phyloP scores from a whole-genome alignment of 2,329 filamentous ascomycete species.

The Fusarium sp. region DNA sequence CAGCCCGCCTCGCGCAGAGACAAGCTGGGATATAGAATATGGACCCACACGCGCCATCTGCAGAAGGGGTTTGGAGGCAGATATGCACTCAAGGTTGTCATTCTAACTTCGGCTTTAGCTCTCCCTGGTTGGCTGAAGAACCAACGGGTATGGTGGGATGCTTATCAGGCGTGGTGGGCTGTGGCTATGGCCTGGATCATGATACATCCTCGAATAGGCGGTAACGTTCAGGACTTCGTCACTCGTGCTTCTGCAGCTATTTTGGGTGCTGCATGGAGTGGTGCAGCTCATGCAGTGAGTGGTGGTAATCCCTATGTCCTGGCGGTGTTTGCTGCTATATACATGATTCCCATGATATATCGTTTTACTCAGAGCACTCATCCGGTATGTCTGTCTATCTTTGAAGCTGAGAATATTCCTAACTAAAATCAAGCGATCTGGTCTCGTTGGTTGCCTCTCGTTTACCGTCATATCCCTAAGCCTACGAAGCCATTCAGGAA shows the following conservation, averaged over 20 bases:
- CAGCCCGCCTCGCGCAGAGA: constrained; percentile 53
- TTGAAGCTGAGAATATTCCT: constrained; percentile 6
- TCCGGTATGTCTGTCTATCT: constrained; percentile 56
- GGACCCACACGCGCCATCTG: constrained; percentile 64
- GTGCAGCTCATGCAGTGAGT: constrained; percentile 63
- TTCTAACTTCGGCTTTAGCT: constrained; percentile 65
- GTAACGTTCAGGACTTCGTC: constrained; percentile 70
- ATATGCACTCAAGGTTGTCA: constrained; percentile 69
- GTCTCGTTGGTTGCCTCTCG: constrained; percentile 68
- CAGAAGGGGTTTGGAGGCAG: constrained; percentile 68
- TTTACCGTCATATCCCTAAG: constrained; percentile 68
- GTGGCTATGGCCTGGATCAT: constrained; percentile 70
- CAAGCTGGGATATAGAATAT: constrained; percentile 61
- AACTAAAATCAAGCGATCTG: constrained; percentile 60
- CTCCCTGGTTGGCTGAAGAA: constrained; percentile 65
- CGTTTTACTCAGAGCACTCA: constrained; percentile 68
- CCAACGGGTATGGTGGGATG: constrained; percentile 66
- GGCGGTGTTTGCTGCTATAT: constrained; percentile 67
- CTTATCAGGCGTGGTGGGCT: constrained; percentile 70
- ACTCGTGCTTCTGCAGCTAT: constrained; percentile 63
- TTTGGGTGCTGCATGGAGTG: constrained; percentile 68
- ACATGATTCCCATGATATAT: constrained; percentile 72
- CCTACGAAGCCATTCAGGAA: constrained; percentile 49
- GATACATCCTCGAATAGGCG: constrained; percentile 64
- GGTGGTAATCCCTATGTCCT: constrained; percentile 68